Percentiles rank a stretch among this genome's conserved stretches.
Evolutionary conservation across 208 protist species (phyloP).

Genomic region (Angomonas ambiguus): DNA sequence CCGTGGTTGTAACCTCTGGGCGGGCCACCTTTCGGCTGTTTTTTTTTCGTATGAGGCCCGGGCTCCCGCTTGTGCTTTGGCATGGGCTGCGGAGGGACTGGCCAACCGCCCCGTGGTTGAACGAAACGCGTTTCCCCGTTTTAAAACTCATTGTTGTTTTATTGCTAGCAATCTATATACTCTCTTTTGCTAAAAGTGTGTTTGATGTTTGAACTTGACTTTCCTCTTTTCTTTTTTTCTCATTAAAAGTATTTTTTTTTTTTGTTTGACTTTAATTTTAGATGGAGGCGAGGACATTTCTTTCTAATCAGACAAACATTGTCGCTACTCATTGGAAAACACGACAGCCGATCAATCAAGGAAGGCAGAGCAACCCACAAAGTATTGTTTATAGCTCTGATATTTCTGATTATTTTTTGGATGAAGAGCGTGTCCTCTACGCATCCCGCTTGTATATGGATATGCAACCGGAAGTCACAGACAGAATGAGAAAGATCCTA

Average conservation of each 20-base stretch:
- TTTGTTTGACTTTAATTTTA: conserved; percentile 14
- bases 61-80: too few relatives aligned
- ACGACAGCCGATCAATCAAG: background rate
- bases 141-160: too few relatives aligned
- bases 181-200: too few relatives aligned
- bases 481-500: conserved; percentile 94
- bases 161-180: too few relatives aligned
- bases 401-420: conserved; percentile 69
- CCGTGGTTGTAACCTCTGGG: too few relatives aligned
- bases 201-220: too few relatives aligned
- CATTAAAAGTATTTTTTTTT: conserved; percentile 11
- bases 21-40: too few relatives aligned
- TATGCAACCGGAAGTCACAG: conserved; percentile 89
- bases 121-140: too few relatives aligned
- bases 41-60: too few relatives aligned
- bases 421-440: conserved; percentile 47
- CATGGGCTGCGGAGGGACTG: too few relatives aligned
- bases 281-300: conserved; percentile 9
- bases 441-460: conserved; percentile 43
- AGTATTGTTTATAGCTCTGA: conserved; percentile 63
- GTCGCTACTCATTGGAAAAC: conserved; percentile 13
- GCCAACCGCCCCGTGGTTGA: too few relatives aligned
- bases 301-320: conserved; percentile 36
- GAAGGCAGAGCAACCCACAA: background rate
- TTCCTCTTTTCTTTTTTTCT: conserved; percentile 12